Conservation (phyloP, 768 basidiomycete species). For the Filobasidium floriforme region DNA sequence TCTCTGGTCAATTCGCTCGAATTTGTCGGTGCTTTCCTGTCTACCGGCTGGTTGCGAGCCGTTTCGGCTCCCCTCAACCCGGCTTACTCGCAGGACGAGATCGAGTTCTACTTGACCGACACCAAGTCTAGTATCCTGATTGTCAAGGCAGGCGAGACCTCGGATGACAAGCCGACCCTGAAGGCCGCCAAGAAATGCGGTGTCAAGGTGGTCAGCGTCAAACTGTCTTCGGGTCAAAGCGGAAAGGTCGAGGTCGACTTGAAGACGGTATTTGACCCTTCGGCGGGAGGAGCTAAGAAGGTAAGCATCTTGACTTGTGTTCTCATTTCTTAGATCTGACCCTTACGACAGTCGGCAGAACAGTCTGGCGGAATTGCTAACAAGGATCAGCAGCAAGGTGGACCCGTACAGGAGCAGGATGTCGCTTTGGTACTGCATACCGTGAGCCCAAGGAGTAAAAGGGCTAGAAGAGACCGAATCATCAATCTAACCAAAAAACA, state of each 20-base stretch:
- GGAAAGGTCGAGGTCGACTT: constrained; percentile 13
- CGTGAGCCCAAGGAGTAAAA: neutral
- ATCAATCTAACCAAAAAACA: neutral
- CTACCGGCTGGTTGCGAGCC: constrained; percentile 18
- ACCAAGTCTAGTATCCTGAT: constrained; percentile 20
- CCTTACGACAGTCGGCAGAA: neutral
- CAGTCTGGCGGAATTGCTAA: constrained; percentile 13
- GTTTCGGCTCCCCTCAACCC: constrained; percentile 25
- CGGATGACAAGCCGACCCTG: constrained; percentile 16
- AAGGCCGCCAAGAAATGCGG: constrained; percentile 19
- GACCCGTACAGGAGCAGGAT: constrained; percentile 46
- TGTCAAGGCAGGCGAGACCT: neutral
- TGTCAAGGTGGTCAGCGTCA: constrained; percentile 19
- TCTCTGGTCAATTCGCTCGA: constrained; percentile 18
- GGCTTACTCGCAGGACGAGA: constrained; percentile 20
- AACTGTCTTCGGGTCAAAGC: neutral
- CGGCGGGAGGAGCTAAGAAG: neutral
- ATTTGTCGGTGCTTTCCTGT: constrained; percentile 21
- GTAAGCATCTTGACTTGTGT: neutral
- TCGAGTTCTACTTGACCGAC: constrained; percentile 25
- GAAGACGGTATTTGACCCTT: constrained; percentile 9
- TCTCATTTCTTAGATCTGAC: neutral
- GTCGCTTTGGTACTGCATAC: constrained; percentile 57
- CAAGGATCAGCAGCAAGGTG: constrained; percentile 15
- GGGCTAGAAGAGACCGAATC: neutral